phyloP scores from a whole-genome alignment of 2,329 filamentous ascomycete genomes.

The Cytospora piceae region DNA sequence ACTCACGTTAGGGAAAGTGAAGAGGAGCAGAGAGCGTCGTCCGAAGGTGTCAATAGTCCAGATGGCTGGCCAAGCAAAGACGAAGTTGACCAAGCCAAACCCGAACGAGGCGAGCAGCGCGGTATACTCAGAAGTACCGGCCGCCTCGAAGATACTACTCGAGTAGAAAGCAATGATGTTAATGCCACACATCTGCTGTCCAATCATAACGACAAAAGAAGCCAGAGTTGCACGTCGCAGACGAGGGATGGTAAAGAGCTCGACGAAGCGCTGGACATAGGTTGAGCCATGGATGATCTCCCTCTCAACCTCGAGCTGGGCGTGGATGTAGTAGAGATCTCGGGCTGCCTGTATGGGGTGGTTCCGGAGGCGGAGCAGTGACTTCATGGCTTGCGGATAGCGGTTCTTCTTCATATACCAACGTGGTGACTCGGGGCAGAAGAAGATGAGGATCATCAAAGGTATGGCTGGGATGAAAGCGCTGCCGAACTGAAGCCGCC shows the following conservation, averaged over 20 bases:
- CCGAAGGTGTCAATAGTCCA: slow-evolving; percentile 71
- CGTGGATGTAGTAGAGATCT: slow-evolving; percentile 61
- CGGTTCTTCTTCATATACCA: slow-evolving; percentile 68
- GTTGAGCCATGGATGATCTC: slow-evolving; percentile 39
- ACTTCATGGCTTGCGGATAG: slow-evolving; percentile 58
- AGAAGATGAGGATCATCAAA: slow-evolving; percentile 58
- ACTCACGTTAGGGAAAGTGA: slow-evolving; percentile 66
- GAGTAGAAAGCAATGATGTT: slow-evolving; percentile 57
- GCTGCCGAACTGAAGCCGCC: slow-evolving; percentile 67
- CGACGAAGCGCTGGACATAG: slow-evolving; percentile 55
- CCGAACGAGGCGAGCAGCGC: slow-evolving; percentile 49
- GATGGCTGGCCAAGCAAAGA: slow-evolving; percentile 69
- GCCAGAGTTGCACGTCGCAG: slow-evolving; percentile 66
- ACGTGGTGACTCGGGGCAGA: slow-evolving; percentile 67
- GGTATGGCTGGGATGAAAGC: slow-evolving; percentile 68
- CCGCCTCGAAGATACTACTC: slow-evolving; percentile 49
- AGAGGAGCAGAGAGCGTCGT: slow-evolving; percentile 62
- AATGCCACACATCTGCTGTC: slow-evolving; percentile 64
- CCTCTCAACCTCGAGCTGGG: slow-evolving; percentile 52
- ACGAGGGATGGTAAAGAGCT: slow-evolving; percentile 62
- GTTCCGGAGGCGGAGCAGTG: slow-evolving; percentile 61
- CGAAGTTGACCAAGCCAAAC: slow-evolving; percentile 61
- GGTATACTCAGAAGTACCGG: slow-evolving; percentile 44
- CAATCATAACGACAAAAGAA: slow-evolving; percentile 70
- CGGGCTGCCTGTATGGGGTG: slow-evolving; percentile 62